Evolutionary conservation across 2,329 filamentous ascomycete species (phyloP), one percentile per base, ranked within the genome.

Genomic region (Plenodomus lindquistii): DNA sequence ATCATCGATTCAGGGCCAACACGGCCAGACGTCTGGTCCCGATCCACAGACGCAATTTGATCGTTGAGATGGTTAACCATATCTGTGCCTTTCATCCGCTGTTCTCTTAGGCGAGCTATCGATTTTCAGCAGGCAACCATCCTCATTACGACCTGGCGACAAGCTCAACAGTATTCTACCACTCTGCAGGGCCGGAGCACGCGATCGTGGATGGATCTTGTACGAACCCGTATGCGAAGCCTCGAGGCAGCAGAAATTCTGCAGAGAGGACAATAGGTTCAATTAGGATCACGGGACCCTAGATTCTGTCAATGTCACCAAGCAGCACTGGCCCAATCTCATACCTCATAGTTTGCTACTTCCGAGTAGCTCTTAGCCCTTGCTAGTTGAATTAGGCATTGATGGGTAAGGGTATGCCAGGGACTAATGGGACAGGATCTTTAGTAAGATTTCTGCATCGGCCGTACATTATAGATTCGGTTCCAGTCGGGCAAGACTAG

Each of bases 101-200:
- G 56, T 54, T 16, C 42, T 62, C 4, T 38, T 46, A 4, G 50
- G 51, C 34, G 49, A 60, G 21, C 3, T 60, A 1, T 54, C 51
- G 3, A 55, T 60, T 6, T 29, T 62, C n/a, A 46, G 54, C 19
- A 40, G 24, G 18, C 55, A 55, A 36, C 50, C 6, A 24, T n/a
- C 5, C 19, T 22, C 10, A 17, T 38, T 6, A 22, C 42, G 4
- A 18, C 18, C 18, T 18, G 52, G 59, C 21, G 44, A 35, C 7
- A 55, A 60, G 4, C 42, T 59, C 16, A 60, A 62, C 20, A 29
- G 38, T 3, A 39, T 62, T 10, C 43, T 62, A 6, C 59, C 59
- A 1, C 13, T 29, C 3, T 60, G 57, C 57, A 49, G 39, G 48
- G 42, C 1, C 16, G 7, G 7, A 18, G 16, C 8, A 17, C 8